Evolutionary conservation across 2,329 filamentous ascomycete genomes (phyloP).

Genomic region (Fonsecaea pugnacius): DNA sequence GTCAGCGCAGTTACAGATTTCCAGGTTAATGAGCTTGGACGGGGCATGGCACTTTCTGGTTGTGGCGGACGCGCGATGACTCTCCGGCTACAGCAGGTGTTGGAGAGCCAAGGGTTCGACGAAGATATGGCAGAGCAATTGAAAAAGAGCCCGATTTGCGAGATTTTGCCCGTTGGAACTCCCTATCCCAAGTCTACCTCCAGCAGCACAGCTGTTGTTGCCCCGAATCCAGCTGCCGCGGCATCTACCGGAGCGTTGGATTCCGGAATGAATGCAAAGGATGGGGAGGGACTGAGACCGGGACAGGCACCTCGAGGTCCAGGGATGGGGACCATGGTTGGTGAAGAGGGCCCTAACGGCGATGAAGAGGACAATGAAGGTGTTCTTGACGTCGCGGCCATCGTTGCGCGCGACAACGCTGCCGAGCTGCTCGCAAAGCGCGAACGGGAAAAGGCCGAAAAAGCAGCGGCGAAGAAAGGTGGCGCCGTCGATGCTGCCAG

Average conservation of each 20-base stretch:
- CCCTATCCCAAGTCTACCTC: constrained; percentile 54
- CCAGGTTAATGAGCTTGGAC: constrained; percentile 69
- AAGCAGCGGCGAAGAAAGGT: constrained; percentile 58
- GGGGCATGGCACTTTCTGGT: constrained; percentile 63
- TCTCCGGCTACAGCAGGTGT: constrained; percentile 67
- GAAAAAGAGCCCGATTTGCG: constrained; percentile 66
- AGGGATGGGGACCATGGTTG: constrained; percentile 60
- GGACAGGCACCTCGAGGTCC: constrained; percentile 57
- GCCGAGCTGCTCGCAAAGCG: constrained; percentile 65
- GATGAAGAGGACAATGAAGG: constrained; percentile 62
- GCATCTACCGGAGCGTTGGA: constrained; percentile 60
- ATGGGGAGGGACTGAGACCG: constrained; percentile 45
- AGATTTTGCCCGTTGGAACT: constrained; percentile 61
- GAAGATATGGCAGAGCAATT: constrained; percentile 69
- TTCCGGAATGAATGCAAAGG: constrained; percentile 49
- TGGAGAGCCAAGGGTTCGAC: constrained; percentile 62
- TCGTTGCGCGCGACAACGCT: constrained; percentile 67
- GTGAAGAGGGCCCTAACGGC: constrained; percentile 53
- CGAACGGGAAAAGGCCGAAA: constrained; percentile 66
- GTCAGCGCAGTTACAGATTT: constrained; percentile 89
- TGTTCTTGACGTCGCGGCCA: constrained; percentile 67
- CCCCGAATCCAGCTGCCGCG: constrained; percentile 58
- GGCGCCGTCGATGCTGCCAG: constrained; percentile 52
- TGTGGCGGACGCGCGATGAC: constrained; percentile 92
- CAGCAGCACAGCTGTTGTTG: constrained; percentile 44